Base-by-base conservation (phyloP, 2,329 filamentous ascomycete genomes). In the Epichloe coenophiala region DNA sequence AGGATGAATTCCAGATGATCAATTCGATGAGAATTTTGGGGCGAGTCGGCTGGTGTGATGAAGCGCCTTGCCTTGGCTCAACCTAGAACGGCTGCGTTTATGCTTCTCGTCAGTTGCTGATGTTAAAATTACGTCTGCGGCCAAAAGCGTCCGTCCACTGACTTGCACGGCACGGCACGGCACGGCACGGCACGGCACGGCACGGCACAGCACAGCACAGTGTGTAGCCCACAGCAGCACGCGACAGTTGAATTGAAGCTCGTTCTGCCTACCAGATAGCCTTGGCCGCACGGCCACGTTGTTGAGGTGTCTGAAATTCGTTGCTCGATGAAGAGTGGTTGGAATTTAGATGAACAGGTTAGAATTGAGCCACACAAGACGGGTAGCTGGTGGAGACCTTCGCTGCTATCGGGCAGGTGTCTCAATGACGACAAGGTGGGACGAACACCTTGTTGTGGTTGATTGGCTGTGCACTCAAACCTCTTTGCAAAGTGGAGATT, bases 211-310 rank as follows among this genome's bases (percentile, higher is more conserved):
- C 17, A 17, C 17, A 17, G 17, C 17, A 17, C 17, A 17, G 17
- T 17, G 27, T 17, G 15, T 17, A 17, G 38, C 7, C 31, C 31
- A 8, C 23, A 37, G 21, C 17, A 41, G 41, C 12, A 38, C 19
- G 27, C 33, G 5, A n/a, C 39, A 47, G 13, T 40, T n/a, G 2
- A 35, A 52, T 37, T 5, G 3, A 36, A 36, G 21, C 17, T n/a
- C 11, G 31, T 9, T 37, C 19, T 42, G 39, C 48, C 5, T 37
- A 40, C 45, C 40, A 35, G 17, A 42, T 48, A 37, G 41, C 45
- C 45, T 48, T 23, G 43, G 52, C 52, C 49, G 43, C 35, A 33
- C 41, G 52, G 49, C 49, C 52, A 49, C 52, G 45, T 40, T 37
- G 33, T 31, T 17, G 21, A 19, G 37, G 23, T 11, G 13, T 27